Base-by-base conservation (phyloP, 805 yeast genomes). In the Brettanomyces naardenensis region DNA sequence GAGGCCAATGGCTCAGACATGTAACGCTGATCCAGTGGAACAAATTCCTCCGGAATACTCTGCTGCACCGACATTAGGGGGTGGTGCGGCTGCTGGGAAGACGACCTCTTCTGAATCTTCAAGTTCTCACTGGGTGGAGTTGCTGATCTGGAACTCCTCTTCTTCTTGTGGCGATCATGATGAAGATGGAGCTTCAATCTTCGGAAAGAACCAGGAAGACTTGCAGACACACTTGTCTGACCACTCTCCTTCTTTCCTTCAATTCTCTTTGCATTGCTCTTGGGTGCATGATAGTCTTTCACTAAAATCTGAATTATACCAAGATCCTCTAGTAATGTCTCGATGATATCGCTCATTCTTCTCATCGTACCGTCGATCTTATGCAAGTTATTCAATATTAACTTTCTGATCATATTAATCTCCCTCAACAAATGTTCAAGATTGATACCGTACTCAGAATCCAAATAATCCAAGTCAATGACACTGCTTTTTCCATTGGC, bases 351-450 rank as follows among this genome's bases (percentile, higher is more conserved):
- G 39, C 65, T 56, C 33, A 66, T 59, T 44, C 71, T 51, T 40
- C 58, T 55, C 59, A 65, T 66, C 3, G 72, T 65, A 4, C 69
- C 64, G 42, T 66, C 71, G 33, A 59, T 55, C 33, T 51, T 55
- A 39, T 54, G 45, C 20, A 55, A 39, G 36, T 61, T 61, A 31
- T 53, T 53, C 37, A 61, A 39, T 29, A 59, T 53, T 26, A 60
- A 40, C 26, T 53, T 54, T 37, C 66, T 47, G 29, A 62, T 59
- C 26, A 53, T 40, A 35, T 62, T 60, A 38, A 61, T 58, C 4
- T 64, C 59, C 20, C 51, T 43, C 29, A 60, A 43, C n/a, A 62
- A 41, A 4, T 39, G 44, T 5, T 47, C 38, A 13, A 56, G 42
- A 38, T 56, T 56, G n/a, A 61, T 57, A 18, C 45, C 42, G 36